Evolutionary conservation across 306 rosid genomes (phyloP).

Genomic region (Hylodesmum podocarpum): DNA sequence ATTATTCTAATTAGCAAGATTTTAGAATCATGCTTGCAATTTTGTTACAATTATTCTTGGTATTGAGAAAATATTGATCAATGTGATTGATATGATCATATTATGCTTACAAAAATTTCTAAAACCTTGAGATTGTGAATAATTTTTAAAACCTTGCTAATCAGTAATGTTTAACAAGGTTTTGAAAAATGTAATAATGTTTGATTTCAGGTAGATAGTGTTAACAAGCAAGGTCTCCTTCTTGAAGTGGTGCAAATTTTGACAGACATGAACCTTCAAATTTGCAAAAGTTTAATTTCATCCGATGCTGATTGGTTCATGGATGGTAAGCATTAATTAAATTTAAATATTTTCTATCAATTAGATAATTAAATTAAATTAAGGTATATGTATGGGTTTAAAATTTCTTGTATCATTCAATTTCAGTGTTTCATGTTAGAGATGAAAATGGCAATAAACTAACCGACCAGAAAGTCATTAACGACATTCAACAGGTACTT

Average conservation of each 20-base stretch:
- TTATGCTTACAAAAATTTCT: background rate
- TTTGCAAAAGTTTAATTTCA: conserved; percentile 65
- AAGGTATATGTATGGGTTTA: background rate
- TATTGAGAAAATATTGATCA: background rate
- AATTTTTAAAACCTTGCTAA: background rate
- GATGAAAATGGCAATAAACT: conserved; percentile 61
- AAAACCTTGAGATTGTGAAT: background rate
- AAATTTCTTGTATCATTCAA: background rate
- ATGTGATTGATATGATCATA: background rate
- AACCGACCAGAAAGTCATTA: conserved; percentile 49
- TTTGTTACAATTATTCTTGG: background rate
- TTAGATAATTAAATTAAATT: background rate
- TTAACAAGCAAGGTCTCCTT: conserved; percentile 69
- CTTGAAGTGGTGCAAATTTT: conserved; percentile 70
- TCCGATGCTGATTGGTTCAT: conserved; percentile 80
- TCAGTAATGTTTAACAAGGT: background rate
- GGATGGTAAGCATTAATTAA: conserved; percentile 46
- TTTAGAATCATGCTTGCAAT: background rate
- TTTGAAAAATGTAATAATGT: background rate
- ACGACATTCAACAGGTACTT: conserved; percentile 53
- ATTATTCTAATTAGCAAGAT: background rate
- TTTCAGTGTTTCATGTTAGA: conserved; percentile 69
- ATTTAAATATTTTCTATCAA: background rate
- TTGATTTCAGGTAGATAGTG: conserved; percentile 57
- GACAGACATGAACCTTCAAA: conserved; percentile 72